phyloP scores from a whole-genome alignment of 2,329 filamentous ascomycete species.

The Magnaporthiopsis rhizophila region DNA sequence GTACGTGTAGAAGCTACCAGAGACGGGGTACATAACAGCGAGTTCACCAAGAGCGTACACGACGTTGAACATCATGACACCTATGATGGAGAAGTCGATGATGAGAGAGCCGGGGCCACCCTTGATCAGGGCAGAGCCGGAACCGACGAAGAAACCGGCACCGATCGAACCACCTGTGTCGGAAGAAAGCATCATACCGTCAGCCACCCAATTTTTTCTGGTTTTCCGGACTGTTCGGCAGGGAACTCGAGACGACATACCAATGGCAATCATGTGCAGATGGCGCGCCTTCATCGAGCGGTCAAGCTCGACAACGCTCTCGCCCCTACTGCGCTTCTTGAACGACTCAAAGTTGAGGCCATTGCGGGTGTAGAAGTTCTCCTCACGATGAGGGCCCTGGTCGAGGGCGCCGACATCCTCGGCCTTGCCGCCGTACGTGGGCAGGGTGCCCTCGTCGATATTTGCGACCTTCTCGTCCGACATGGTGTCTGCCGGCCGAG shows the following conservation, averaged over 20 bases:
- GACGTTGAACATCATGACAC: constrained; percentile 54
- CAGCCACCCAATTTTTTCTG: neutral
- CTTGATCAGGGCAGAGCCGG: constrained; percentile 42
- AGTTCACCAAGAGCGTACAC: constrained; percentile 54
- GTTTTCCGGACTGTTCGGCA: neutral
- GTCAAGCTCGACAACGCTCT: constrained; percentile 27
- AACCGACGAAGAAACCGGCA: constrained; percentile 56
- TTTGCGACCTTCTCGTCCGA: constrained; percentile 7
- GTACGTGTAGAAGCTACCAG: constrained; percentile 56
- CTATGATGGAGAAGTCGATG: constrained; percentile 46
- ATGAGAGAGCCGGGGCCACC: constrained; percentile 39
- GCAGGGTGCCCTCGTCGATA: neutral
- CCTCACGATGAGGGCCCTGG: constrained; percentile 14
- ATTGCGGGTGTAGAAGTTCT: constrained; percentile 28
- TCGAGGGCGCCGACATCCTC: neutral
- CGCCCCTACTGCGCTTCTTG: constrained; percentile 26
- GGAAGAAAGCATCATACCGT: neutral
- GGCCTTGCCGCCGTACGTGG: neutral
- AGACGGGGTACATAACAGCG: constrained; percentile 53
- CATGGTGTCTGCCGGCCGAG: neutral
- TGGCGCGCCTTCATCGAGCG: constrained; percentile 47
- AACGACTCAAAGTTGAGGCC: constrained; percentile 31
- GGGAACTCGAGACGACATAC: neutral
- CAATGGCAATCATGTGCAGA: constrained; percentile 56
- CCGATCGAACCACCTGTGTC: constrained; percentile 44